Evolutionary conservation across 2,329 filamentous ascomycete species (phyloP).

Genomic region (Cercospora janseana): DNA sequence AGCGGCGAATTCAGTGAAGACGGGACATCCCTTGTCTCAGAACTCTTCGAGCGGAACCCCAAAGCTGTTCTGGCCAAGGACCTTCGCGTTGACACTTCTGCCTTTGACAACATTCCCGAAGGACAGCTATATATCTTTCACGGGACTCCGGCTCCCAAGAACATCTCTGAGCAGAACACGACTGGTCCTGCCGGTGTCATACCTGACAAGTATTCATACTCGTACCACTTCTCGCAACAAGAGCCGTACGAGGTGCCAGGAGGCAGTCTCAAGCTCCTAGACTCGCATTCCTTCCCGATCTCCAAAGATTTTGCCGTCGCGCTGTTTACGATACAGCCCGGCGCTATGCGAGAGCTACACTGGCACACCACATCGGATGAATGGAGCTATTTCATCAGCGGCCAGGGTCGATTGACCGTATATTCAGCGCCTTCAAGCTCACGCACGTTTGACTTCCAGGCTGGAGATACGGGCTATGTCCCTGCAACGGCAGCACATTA

Average conservation of each 20-base stretch:
- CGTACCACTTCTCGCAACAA: conserved; percentile 49
- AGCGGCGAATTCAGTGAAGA: conserved; percentile 59
- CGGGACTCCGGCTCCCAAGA: conserved; percentile 39
- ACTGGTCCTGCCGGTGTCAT: conserved; percentile 36
- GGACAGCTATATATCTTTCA: conserved; percentile 46
- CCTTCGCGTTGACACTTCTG: conserved; percentile 40
- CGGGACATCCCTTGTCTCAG: conserved; percentile 56
- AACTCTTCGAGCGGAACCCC: conserved; percentile 34
- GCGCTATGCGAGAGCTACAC: conserved; percentile 64
- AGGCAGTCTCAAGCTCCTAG: conserved; percentile 59
- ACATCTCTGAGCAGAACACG: conserved; percentile 47
- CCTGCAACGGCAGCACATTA: conserved; percentile 57
- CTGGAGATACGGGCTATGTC: conserved; percentile 61
- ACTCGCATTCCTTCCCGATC: conserved; percentile 57
- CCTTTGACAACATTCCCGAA: conserved; percentile 41
- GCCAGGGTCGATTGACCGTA: conserved; percentile 56
- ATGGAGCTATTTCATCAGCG: conserved; percentile 60
- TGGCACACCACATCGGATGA: conserved; percentile 62
- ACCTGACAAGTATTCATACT: conserved; percentile 37
- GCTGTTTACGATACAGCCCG: conserved; percentile 58
- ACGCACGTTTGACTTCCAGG: conserved; percentile 59
- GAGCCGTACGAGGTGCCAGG: conserved; percentile 53
- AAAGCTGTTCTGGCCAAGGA: conserved; percentile 46
- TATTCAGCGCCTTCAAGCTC: conserved; percentile 53
- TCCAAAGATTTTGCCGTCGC: conserved; percentile 56